phyloP scores from a whole-genome alignment of 306 rosid genomes.

The Trifolium fragiferum region DNA sequence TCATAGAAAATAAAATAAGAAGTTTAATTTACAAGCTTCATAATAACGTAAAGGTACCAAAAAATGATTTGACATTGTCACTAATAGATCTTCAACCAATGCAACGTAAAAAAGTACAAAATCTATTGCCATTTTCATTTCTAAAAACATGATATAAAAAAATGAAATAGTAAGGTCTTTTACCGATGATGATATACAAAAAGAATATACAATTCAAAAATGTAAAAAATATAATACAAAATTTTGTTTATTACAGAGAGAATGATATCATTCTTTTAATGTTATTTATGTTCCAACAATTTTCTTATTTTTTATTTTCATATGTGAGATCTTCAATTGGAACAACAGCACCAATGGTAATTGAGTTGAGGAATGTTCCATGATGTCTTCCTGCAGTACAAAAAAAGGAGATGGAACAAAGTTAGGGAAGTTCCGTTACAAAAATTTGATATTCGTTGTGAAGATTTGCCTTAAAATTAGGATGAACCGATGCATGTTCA shows the following conservation, averaged over 20 bases:
- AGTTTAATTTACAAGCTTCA: not conserved
- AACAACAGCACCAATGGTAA: conserved; percentile 41
- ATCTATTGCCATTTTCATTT: too few relatives aligned
- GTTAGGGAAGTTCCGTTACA: not conserved
- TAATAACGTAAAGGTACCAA: too few relatives aligned
- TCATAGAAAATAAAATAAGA: not conserved
- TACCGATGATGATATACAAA: not conserved
- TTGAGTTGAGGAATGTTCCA: conserved; percentile 51
- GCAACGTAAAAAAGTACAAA: too few relatives aligned
- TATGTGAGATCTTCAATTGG: conserved; percentile 44
- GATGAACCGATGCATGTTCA: too few relatives aligned
- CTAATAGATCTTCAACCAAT: too few relatives aligned
- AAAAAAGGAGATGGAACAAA: conserved; percentile 23
- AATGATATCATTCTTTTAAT: conserved; percentile 4
- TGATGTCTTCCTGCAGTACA: conserved; percentile 63
- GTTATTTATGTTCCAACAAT: conserved; percentile 28
- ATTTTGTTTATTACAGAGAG: not conserved
- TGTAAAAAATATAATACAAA: conserved; percentile 2
- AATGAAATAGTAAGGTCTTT: not conserved
- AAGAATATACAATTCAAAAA: conserved; percentile 8
- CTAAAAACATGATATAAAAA: too few relatives aligned
- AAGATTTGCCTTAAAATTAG: too few relatives aligned
- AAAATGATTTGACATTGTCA: too few relatives aligned
- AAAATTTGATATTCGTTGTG: not conserved
- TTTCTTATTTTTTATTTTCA: conserved; percentile 41